These are phyloP conservation scores for Hippophae gyantsensis DNA, from an alignment of 306 rosid genomes.

Conservation along the genomic window DNA sequence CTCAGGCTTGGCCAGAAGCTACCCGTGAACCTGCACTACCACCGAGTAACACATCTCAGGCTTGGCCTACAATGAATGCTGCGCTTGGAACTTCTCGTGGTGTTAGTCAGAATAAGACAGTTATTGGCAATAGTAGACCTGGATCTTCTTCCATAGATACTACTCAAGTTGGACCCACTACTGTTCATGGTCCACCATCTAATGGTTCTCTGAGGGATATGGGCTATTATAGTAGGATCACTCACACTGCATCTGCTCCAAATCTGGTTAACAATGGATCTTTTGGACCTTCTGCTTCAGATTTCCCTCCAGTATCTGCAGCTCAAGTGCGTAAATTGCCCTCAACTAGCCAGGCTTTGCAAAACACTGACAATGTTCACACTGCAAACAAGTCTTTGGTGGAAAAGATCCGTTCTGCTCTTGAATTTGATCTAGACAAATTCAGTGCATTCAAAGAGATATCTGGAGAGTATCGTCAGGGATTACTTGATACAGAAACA, in stretches of 20 bases:
- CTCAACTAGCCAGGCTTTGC: conserved; percentile 33
- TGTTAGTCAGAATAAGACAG: conserved; percentile 20
- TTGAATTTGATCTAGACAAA: conserved; percentile 71
- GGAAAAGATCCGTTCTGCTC: conserved; percentile 72
- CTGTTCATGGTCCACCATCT: conserved; percentile 31
- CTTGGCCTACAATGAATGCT: conserved; percentile 35
- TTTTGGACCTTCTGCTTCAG: conserved; percentile 40
- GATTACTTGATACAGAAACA: conserved; percentile 47
- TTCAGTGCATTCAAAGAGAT: conserved; percentile 60
- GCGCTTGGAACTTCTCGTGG: conserved; percentile 11
- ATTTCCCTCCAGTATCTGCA: conserved; percentile 82
- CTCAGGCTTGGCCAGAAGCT: too few relatives aligned
- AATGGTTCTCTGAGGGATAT: conserved; percentile 40
- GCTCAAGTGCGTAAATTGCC: conserved; percentile 44
- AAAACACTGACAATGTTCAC: conserved; percentile 48
- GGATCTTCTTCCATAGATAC: conserved; percentile 18
- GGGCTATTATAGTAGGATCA: conserved; percentile 41
- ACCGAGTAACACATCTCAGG: not conserved
- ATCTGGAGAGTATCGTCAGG: conserved; percentile 80
- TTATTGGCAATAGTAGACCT: conserved; percentile 15
- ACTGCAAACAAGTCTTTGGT: conserved; percentile 86
- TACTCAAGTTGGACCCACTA: conserved; percentile 26
- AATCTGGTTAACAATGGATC: conserved; percentile 46
- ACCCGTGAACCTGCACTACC: too few relatives aligned
- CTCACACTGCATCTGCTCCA: conserved; percentile 73